Evolutionary conservation across 2,329 filamentous ascomycete genomes (phyloP).

Genomic region (Ophiostoma piceae): DNA sequence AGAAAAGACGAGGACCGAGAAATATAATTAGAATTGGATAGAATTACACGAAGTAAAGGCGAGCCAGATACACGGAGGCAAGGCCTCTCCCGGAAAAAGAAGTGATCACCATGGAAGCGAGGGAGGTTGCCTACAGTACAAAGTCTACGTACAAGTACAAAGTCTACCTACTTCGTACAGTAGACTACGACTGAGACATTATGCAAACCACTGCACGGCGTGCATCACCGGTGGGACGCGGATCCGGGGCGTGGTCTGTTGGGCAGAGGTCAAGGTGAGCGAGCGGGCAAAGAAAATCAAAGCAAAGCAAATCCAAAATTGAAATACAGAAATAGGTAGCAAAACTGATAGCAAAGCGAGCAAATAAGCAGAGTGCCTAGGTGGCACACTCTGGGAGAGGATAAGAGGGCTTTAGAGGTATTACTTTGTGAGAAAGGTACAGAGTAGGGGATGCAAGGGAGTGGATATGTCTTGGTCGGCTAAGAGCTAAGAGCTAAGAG

Average conservation of each 20-base stretch:
- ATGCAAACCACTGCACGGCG: conserved; percentile 19
- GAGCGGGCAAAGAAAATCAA: too few relatives aligned
- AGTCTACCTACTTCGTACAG: neutral
- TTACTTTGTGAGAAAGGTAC: too few relatives aligned
- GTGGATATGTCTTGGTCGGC: neutral
- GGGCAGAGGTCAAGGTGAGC: too few relatives aligned
- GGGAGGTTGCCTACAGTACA: neutral
- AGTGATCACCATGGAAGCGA: neutral
- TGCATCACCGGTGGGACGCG: conserved; percentile 6
- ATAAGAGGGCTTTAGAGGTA: too few relatives aligned
- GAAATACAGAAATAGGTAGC: too few relatives aligned
- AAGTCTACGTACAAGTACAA: too few relatives aligned
- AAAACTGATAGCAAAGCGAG: too few relatives aligned
- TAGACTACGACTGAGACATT: neutral
- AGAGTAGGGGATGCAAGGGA: neutral
- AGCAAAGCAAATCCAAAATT: too few relatives aligned
- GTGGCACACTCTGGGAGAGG: too few relatives aligned
- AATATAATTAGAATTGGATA: neutral
- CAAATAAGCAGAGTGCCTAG: neutral
- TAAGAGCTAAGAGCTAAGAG: neutral
- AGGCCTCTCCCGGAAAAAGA: neutral
- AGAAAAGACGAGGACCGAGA: neutral
- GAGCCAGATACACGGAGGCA: neutral
- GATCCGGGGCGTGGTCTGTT: neutral
- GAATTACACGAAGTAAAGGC: too few relatives aligned